These are phyloP conservation scores for Fusarium proliferatum DNA, from an alignment of 2,329 filamentous ascomycete genomes.

Conservation along the genomic window DNA sequence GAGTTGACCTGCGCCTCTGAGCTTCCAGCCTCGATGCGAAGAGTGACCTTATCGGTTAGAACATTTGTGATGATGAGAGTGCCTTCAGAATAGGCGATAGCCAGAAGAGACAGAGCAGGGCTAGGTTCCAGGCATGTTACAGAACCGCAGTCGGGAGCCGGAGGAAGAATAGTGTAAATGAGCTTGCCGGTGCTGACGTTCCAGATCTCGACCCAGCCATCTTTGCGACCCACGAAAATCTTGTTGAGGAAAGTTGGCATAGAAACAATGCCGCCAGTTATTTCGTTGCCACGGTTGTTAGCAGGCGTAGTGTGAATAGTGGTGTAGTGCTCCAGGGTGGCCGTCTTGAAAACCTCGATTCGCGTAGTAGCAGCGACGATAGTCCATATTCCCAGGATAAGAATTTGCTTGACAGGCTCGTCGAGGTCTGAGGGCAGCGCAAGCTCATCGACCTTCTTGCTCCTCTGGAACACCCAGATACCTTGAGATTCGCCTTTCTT, in stretches of 20 bases:
- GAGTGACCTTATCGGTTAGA: conserved; percentile 76
- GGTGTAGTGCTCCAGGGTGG: conserved; percentile 89
- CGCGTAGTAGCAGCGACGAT: conserved; percentile 79
- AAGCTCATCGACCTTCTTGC: conserved; percentile 83
- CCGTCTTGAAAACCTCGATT: conserved; percentile 90
- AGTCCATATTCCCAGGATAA: conserved; percentile 92
- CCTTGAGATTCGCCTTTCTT: conserved; percentile 67
- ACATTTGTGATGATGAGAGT: conserved; percentile 85
- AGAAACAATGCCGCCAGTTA: conserved; percentile 83
- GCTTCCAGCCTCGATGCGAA: conserved; percentile 75
- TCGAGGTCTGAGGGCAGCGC: conserved; percentile 72
- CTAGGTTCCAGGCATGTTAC: conserved; percentile 90
- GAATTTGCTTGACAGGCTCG: conserved; percentile 79
- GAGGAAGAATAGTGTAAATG: conserved; percentile 88
- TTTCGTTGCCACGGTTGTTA: conserved; percentile 69
- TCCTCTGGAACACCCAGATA: conserved; percentile 91
- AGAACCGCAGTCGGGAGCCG: conserved; percentile 75
- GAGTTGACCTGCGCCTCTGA: conserved; percentile 77
- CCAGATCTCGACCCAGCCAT: conserved; percentile 96
- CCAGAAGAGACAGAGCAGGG: conserved; percentile 85
- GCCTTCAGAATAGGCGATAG: conserved; percentile 87
- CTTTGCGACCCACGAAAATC: conserved; percentile 85
- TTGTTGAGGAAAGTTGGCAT: conserved; percentile 98
- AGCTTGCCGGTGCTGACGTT: conserved; percentile 93
- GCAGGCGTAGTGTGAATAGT: conserved; percentile 73